phyloP scores from a whole-genome alignment of 306 rosid species.

The Begonia masoniana region DNA sequence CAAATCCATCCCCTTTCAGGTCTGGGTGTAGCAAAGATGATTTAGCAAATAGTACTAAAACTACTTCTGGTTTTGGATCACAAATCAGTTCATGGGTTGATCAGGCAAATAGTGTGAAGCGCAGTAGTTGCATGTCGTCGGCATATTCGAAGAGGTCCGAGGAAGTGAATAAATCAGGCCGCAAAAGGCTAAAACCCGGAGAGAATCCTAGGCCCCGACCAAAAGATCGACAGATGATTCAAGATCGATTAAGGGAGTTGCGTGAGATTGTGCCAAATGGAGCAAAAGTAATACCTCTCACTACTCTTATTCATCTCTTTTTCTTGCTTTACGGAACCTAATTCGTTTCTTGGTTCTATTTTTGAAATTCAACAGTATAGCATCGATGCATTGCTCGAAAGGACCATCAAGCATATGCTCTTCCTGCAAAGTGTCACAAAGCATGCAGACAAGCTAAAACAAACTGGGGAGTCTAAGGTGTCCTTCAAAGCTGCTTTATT shows the following conservation, averaged over 20 bases:
- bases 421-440: constrained; percentile 88
- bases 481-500: neutral
- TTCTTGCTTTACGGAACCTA: neutral
- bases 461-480: constrained; percentile 85
- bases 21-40: constrained; percentile 45
- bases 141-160: constrained; percentile 67
- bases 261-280: constrained; percentile 93
- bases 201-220: constrained; percentile 98
- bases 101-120: constrained; percentile 39
- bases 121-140: constrained; percentile 57
- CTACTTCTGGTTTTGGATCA: constrained; percentile 49
- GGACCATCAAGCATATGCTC: constrained; percentile 93
- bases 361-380: constrained; percentile 61
- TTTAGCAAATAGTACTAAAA: constrained; percentile 41
- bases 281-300: constrained; percentile 42
- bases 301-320: neutral
- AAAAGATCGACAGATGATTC: constrained; percentile 97
- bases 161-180: constrained; percentile 47
- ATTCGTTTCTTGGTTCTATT: neutral
- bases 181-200: constrained; percentile 88
- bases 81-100: constrained; percentile 85
- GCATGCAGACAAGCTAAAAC: constrained; percentile 93
- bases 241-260: constrained; percentile 93
- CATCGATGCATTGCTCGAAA: constrained; percentile 85
- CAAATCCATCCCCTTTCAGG: constrained; percentile 26